Evolutionary conservation across 495 filamentous ascomycete genomes (phyloP).

Genomic region (Mytilinidion resinicola): DNA sequence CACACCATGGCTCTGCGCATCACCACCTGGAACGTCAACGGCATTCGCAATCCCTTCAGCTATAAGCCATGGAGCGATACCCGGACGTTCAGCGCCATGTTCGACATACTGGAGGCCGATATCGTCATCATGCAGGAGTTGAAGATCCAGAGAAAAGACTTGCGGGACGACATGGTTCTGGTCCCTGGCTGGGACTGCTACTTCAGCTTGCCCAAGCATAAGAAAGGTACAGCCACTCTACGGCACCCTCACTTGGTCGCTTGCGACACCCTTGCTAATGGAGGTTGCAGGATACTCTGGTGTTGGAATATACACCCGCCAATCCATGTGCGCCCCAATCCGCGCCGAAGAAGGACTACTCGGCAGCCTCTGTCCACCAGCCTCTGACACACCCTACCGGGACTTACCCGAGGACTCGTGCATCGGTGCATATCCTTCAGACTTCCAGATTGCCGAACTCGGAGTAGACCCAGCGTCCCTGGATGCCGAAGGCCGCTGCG

Average conservation of each 20-base stretch:
- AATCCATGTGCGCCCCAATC: slow-evolving; percentile 79
- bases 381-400: slow-evolving; percentile 64
- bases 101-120: slow-evolving; percentile 87
- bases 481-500: slow-evolving; percentile 86
- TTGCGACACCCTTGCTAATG: background rate
- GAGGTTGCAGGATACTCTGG: slow-evolving; percentile 76
- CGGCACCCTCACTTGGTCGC: background rate
- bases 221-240: slow-evolving; percentile 61
- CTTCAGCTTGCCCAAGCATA: slow-evolving; percentile 85
- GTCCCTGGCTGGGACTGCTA: slow-evolving; percentile 95
- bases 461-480: slow-evolving; percentile 62
- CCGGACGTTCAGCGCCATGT: slow-evolving; percentile 91
- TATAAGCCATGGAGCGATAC: slow-evolving; percentile 92
- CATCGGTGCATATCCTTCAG: slow-evolving; percentile 85
- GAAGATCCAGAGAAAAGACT: slow-evolving; percentile 92
- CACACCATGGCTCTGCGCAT: slow-evolving; percentile 65
- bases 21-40: slow-evolving; percentile 96
- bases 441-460: slow-evolving; percentile 54
- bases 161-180: slow-evolving; percentile 92
- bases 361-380: slow-evolving; percentile 71
- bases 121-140: slow-evolving; percentile 94
- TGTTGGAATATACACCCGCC: slow-evolving; percentile 91
- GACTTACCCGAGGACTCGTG: slow-evolving; percentile 70
- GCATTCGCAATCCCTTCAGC: slow-evolving; percentile 90
- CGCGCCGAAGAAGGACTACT: slow-evolving; percentile 90